Percentiles rank a stretch among this genome's conserved stretches.
Evolutionary conservation across 352 stramenopile species (phyloP).

Genomic region (Phytophthora rubi): DNA sequence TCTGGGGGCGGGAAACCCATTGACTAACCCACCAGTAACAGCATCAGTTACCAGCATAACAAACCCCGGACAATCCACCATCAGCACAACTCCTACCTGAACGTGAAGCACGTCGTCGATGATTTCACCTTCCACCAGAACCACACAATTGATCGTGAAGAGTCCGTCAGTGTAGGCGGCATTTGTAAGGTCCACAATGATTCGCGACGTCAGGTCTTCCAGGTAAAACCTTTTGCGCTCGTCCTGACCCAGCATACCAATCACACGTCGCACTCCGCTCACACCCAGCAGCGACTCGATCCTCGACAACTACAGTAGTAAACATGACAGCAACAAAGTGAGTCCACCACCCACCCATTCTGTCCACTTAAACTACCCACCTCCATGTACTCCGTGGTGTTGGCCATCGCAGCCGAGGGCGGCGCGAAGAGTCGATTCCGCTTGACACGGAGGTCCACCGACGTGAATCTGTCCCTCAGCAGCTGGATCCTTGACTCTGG

Average conservation of each 20-base stretch:
- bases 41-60: neutral
- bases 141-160: slow-evolving; percentile 93
- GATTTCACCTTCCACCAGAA: slow-evolving; percentile 94
- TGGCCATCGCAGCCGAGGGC: slow-evolving; percentile 60
- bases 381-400: slow-evolving; percentile 76
- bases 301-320: slow-evolving; percentile 59
- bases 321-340: neutral
- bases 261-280: slow-evolving; percentile 75
- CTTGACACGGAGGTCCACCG: slow-evolving; percentile 77
- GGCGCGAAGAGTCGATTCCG: slow-evolving; percentile 85
- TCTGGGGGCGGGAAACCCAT: slow-evolving; percentile 93
- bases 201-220: slow-evolving; percentile 84
- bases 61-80: neutral
- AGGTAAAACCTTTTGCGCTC: slow-evolving; percentile 81
- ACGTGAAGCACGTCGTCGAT: slow-evolving; percentile 92
- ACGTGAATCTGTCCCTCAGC: slow-evolving; percentile 72
- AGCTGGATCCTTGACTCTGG: slow-evolving; percentile 69
- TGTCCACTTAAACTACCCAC: slow-evolving; percentile 21
- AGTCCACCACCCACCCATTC: neutral
- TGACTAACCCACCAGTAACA: slow-evolving; percentile 44
- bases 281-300: slow-evolving; percentile 89
- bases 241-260: slow-evolving; percentile 88
- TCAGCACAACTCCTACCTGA: slow-evolving; percentile 54
- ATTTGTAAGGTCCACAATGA: slow-evolving; percentile 78
- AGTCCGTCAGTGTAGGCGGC: slow-evolving; percentile 86